phyloP scores from a whole-genome alignment of 1,284 basidiomycete genomes.

The Puccinia horiana region DNA sequence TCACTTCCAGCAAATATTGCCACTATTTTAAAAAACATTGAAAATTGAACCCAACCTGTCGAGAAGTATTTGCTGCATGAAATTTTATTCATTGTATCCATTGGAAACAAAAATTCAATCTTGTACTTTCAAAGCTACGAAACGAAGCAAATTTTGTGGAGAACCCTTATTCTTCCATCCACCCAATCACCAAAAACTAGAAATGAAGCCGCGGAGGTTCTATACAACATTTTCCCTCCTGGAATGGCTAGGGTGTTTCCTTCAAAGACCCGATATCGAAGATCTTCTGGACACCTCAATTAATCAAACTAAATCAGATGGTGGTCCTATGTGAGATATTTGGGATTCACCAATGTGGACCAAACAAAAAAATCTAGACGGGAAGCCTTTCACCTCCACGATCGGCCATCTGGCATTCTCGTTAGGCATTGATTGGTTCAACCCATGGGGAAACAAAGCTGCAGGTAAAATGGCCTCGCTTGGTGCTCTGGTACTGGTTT shows the following conservation, averaged over 20 bases:
- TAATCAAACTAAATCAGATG: not conserved
- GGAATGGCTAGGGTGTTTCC: constrained; percentile 21
- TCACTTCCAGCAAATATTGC: not conserved
- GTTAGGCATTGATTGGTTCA: constrained; percentile 28
- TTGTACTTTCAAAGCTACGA: not conserved
- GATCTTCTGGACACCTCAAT: constrained; percentile 28
- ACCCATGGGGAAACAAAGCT: constrained; percentile 18
- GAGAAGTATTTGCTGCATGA: constrained; percentile 8
- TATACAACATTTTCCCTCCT: not conserved
- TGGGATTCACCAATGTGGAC: constrained; percentile 28
- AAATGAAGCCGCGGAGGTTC: not conserved
- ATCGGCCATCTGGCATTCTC: constrained; percentile 22
- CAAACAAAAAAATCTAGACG: not conserved
- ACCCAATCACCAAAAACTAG: not conserved
- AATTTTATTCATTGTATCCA: constrained; percentile 9
- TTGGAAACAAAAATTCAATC: not conserved
- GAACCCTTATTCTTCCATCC: not conserved
- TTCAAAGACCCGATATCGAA: constrained; percentile 9
- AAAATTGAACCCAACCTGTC: constrained; percentile 11
- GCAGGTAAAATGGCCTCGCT: constrained; percentile 12
- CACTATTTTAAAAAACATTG: not conserved
- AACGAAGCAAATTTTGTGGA: not conserved
- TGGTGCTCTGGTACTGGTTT: constrained; percentile 20
- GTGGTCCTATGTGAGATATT: constrained; percentile 5
- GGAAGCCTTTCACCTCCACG: not conserved